Base-by-base conservation (phyloP, 192 early-diverging fungal genomes). In the Thoreauomyces humboldtii region DNA sequence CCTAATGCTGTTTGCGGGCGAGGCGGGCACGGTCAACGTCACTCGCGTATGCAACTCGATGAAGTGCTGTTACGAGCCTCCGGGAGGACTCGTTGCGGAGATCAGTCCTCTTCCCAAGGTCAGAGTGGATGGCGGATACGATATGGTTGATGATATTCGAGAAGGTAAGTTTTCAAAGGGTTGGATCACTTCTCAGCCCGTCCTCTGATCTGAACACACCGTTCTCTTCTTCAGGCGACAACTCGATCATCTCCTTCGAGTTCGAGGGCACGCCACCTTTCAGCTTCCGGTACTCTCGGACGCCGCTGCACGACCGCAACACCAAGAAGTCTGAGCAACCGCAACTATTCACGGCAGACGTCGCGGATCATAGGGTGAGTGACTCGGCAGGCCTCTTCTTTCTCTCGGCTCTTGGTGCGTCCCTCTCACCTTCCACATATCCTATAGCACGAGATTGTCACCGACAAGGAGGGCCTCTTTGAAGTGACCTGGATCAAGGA, bases 221-320 rank as follows among this genome's bases (percentile, higher is more conserved):
- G n/a, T n/a, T n/a, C n/a, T n/a, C n/a, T n/a, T n/a, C 27, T 21
- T 22, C 47, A 79, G 78, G 78, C 2, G 77, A 81, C 28, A 69
- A 80, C 53, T 81, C 82, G 1, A 66, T 76, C 14, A 84, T 88
- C 42, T 55, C 50, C 0, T 61, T 90, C 50, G 78, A 88, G 12
- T 79, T 90, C n/a, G 57, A 71, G 6, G 88, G 88, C 28, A 73
- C 72, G 15, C 77, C 84, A 29, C 88, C 88, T 17, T 90, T 88
- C 67, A 78, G 75, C 1, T 90, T 90, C 67, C 80, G 86, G 0
- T 89, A 86, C 71, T 72, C 78, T 45, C 71, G 86, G 2, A 74
- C 74, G 3, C 67, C 71, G 9, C 61, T 76, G 47, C n/a, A n/a
- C n/a, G n/a, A n/a, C n/a, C n/a, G n/a, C n/a, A n/a, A n/a, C n/a